Evolutionary conservation across 371 early-diverging fungal species (phyloP), one percentile per base, ranked within the genome.

Genomic region (Apophysomyces sp.): DNA sequence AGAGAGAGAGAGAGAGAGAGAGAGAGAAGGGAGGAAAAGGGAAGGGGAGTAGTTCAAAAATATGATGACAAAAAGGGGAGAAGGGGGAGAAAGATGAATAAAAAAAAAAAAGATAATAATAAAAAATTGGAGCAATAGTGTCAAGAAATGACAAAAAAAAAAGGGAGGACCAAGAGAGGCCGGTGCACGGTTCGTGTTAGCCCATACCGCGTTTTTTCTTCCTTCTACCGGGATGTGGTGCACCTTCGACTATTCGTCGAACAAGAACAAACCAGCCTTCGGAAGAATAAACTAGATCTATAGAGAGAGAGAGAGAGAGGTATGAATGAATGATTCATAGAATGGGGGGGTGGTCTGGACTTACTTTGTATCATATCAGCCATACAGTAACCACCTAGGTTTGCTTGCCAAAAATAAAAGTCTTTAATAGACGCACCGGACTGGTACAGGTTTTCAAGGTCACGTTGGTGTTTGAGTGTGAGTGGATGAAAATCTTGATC

Each of bases 381-480:
- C 77, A 79, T 76, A 62, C 80, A 79, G 63, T 79, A 79, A 28
- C 80, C 80, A 32, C 80, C 80, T 44, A 79, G 49, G 58, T 74
- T 79, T 12, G 80, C 80, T 61, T 79, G 80, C 80, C 80, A 79
- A 59, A 79, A 79, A 56, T 79, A 76, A 67, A 79, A 79, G 53
- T 79, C 80, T 15, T 63, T 28, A 13, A 79, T 72, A 21, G 58
- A 21, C 27, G 63, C 37, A 11, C 72, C 71, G 18, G 57, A 58
- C 51, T 68, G 66, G 66, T 67, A 67, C 29, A 66, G 58, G 34
- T 62, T 74, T 55, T 79, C 80, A 13, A 79, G 59, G 64, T 79
- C 80, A 8, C 73, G 67, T 61, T 79, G 80, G 51, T 78, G 78
- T 34, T 78, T 78, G 16, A 72, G 37, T 7, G 78, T 71, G 26